Conservation (phyloP, 306 rosid species). For the Malus orientalis region DNA sequence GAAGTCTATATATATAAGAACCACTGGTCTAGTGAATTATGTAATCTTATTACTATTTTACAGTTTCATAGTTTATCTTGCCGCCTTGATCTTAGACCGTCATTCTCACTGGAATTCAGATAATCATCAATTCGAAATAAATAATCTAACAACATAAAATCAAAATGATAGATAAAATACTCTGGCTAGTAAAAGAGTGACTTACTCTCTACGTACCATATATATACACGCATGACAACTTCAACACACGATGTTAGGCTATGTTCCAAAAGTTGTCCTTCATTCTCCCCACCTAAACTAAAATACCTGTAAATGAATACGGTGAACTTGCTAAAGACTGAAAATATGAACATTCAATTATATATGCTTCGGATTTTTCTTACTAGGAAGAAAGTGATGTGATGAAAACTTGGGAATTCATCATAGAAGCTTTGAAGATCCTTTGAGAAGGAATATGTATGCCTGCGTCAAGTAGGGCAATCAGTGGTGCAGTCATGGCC, state of each 20-base stretch:
- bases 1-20: neutral
- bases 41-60: neutral
- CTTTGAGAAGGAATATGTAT: neutral
- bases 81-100: neutral
- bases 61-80: neutral
- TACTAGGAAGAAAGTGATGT: constrained; percentile 1
- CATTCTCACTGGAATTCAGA: neutral
- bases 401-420: neutral
- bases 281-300: neutral
- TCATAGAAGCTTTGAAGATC: neutral
- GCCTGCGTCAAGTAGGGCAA: neutral
- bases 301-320: neutral
- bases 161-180: neutral
- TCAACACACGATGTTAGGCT: neutral
- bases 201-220: neutral
- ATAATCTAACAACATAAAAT: neutral
- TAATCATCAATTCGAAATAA: too few relatives aligned
- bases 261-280: neutral
- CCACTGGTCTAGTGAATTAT: neutral
- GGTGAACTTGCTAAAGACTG: neutral
- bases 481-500: neutral
- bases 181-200: too few relatives aligned
- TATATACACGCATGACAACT: neutral
- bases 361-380: neutral
- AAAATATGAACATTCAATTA: neutral